Evolutionary conservation across 1,284 basidiomycete genomes (phyloP).

Genomic region (Chalciporus sp.): DNA sequence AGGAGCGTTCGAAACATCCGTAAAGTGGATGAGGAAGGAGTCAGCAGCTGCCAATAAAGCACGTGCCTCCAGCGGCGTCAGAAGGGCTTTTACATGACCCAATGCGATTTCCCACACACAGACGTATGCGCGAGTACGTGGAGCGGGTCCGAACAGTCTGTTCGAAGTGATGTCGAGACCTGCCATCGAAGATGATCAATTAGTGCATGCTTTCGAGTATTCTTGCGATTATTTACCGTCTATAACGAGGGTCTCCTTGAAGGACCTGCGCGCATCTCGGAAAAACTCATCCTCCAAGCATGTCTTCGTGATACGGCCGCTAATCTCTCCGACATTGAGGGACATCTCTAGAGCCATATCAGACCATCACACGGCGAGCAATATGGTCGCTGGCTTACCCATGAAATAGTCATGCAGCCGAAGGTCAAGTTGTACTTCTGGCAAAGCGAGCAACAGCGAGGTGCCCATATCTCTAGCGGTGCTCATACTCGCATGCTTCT

Average conservation of each 20-base stretch:
- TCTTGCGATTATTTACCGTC: constrained; percentile 51
- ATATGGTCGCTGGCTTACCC: constrained; percentile 54
- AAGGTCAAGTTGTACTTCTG: constrained; percentile 75
- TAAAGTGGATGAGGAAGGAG: constrained; percentile 70
- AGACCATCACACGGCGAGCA: neutral
- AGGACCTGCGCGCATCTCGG: constrained; percentile 22
- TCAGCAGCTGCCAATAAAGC: constrained; percentile 55
- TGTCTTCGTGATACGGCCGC: constrained; percentile 51
- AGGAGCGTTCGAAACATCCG: constrained; percentile 80
- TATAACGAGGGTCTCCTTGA: constrained; percentile 53
- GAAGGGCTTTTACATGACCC: constrained; percentile 59
- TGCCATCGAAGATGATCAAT: constrained; percentile 35
- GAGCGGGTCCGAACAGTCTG: constrained; percentile 85
- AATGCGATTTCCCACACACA: constrained; percentile 87
- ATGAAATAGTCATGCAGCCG: constrained; percentile 84
- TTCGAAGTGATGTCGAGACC: constrained; percentile 81
- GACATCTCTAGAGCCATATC: constrained; percentile 64
- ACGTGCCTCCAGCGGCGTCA: constrained; percentile 59
- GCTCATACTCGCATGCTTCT: constrained; percentile 32
- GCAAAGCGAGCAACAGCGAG: constrained; percentile 59
- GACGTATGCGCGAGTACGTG: constrained; percentile 81
- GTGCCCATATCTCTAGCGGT: constrained; percentile 47
- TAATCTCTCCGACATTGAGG: constrained; percentile 67
- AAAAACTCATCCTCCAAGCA: constrained; percentile 50
- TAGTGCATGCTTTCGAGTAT: constrained; percentile 15